Conservation (phyloP, 2,329 filamentous ascomycete species). For the Fusarium ramigenum region DNA sequence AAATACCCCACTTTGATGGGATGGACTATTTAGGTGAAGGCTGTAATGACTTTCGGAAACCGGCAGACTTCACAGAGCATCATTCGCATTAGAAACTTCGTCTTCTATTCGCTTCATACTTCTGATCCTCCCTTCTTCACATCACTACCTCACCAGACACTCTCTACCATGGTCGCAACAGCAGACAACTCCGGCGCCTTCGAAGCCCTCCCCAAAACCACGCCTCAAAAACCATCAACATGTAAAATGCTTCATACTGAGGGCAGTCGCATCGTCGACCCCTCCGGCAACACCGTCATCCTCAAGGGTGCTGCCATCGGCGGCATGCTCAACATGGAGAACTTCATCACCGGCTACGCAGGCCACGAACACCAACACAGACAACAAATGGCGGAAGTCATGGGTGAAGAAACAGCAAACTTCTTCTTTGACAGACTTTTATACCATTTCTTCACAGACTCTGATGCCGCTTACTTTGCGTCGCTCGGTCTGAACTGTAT, state of each 20-base stretch:
- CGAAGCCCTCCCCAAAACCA: neutral
- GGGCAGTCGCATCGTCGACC: conserved; percentile 54
- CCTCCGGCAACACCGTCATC: conserved; percentile 54
- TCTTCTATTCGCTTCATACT: too few species aligned
- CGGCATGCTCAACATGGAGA: conserved; percentile 60
- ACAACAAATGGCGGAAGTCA: conserved; percentile 59
- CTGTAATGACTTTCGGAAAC: neutral
- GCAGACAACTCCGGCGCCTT: conserved; percentile 11
- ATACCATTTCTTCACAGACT: conserved; percentile 67
- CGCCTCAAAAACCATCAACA: conserved; percentile 8
- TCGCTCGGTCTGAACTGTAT: conserved; percentile 66
- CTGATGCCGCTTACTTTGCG: conserved; percentile 67
- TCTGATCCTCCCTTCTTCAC: too few species aligned
- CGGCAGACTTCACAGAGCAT: neutral
- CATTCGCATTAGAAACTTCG: too few species aligned
- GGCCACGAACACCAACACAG: conserved; percentile 67
- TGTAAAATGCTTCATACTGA: conserved; percentile 45
- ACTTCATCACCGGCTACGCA: conserved; percentile 71
- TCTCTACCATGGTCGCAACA: conserved; percentile 21
- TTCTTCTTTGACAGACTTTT: conserved; percentile 68
- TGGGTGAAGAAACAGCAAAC: conserved; percentile 65
- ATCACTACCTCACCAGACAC: too few species aligned
- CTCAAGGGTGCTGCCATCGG: conserved; percentile 50
- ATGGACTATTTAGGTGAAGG: conserved; percentile 19
- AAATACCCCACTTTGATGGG: neutral